Evolutionary conservation across 2,329 filamentous ascomycete genomes (phyloP), one percentile per base, ranked within the genome.

Genomic region (Trichoderma atrobrunneum): DNA sequence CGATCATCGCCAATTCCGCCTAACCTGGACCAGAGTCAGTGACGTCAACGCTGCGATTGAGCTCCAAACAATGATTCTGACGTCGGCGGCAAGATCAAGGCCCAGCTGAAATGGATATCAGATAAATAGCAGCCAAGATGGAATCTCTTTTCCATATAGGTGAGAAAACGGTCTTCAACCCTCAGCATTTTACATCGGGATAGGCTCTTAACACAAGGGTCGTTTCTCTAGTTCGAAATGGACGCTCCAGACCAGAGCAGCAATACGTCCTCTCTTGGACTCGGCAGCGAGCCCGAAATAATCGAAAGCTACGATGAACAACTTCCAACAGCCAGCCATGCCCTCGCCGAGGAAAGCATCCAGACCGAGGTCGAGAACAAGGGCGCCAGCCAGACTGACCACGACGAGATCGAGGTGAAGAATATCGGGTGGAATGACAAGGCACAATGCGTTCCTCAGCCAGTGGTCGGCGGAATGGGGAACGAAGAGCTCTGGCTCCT

Each of bases 401-500:
- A 86, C 67, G 83, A 85, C 7, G 86, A 81, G 72, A 77, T 84
- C 43, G 89, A 91, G 72, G 89, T 92, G 3, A 85, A 86, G 61
- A 86, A 93, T 76, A 79, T 93, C 21, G 91, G 91, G n/a, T 93
- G 91, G 91, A 89, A 91, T 73, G 86, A 90, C 72, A 83, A 85
- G 34, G 85, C 87, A 67, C 81, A 87, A 32, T 78, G 85, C n/a
- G 86, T 92, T 39, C 81, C 87, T 0, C 82, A 82, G 32, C 90
- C 88, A 0, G 82, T 94, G 12, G 89, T 93, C 0, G 89, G 90
- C 1, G 91, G 91, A 0, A 79, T 94, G 72, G 84, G 85, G 14
- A 94, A 94, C 74, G 91, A 94, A 51, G 90, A 94, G 73, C 80
- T 94, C 0, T 94, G 92, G 90, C 83, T 92, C 63, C 82, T 94